phyloP scores from a whole-genome alignment of 2,329 filamentous ascomycete genomes.

The Xylogone sp. region DNA sequence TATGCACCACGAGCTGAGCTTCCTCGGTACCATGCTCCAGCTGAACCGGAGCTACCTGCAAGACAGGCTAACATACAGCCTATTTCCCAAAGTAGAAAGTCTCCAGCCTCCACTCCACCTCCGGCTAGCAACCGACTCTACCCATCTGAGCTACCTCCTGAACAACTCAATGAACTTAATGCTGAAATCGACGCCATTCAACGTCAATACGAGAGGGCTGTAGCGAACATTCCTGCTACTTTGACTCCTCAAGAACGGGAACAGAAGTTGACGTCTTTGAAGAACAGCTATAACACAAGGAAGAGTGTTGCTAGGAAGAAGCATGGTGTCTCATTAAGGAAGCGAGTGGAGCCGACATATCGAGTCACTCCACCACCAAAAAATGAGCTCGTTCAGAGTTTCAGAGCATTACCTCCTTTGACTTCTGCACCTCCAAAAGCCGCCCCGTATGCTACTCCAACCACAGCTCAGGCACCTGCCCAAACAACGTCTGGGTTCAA shows the following conservation, averaged over 20 bases:
- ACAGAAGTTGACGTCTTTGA: conserved; percentile 13
- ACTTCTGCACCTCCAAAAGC: background rate
- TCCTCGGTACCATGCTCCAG: background rate
- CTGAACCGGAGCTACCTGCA: background rate
- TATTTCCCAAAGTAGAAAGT: background rate
- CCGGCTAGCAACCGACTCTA: conserved; percentile 11
- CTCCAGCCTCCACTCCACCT: background rate
- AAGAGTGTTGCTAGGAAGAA: conserved; percentile 22
- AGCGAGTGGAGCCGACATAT: conserved; percentile 9
- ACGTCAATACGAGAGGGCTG: conserved; percentile 7
- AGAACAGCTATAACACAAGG: conserved; percentile 21
- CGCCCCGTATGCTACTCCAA: background rate
- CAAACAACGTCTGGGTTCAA: background rate
- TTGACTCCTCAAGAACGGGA: conserved; percentile 7
- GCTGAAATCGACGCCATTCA: conserved; percentile 16
- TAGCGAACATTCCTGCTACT: conserved; percentile 7
- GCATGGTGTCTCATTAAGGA: conserved; percentile 22
- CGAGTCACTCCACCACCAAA: background rate
- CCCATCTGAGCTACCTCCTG: conserved; percentile 18
- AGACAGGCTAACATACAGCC: conserved; percentile 2
- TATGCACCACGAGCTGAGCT: background rate
- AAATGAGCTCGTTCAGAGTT: background rate
- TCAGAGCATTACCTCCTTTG: background rate
- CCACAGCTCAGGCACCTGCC: background rate
- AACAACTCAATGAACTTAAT: conserved; percentile 14